Percentiles rank a stretch among this genome's conserved stretches.
Evolutionary conservation across 73 alveolate genomes (phyloP).

Genomic region (Tetrahymena thermophila): DNA sequence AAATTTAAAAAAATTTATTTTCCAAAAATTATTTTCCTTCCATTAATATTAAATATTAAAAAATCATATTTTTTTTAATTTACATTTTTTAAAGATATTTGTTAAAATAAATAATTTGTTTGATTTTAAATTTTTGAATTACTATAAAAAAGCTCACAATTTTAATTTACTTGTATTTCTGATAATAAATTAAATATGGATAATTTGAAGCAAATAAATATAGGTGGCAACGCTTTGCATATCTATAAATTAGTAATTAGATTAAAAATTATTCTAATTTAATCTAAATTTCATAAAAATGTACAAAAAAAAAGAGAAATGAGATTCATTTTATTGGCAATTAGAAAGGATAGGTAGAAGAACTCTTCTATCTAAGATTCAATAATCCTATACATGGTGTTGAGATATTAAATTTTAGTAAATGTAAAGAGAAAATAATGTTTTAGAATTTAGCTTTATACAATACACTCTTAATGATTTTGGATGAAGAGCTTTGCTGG

Average conservation of each 20-base stretch:
- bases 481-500: not conserved
- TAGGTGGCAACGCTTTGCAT: not conserved
- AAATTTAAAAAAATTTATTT: too few species aligned
- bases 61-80: too few species aligned
- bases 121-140: not conserved
- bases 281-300: not conserved
- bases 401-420: not conserved
- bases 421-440: not conserved
- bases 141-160: not conserved
- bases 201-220: not conserved
- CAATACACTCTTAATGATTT: not conserved
- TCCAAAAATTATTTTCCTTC: too few species aligned
- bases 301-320: not conserved
- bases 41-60: too few species aligned
- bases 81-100: too few species aligned
- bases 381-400: not conserved
- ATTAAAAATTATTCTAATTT: not conserved
- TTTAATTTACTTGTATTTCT: not conserved
- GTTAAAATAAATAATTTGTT: too few species aligned
- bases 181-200: not conserved
- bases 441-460: not conserved
- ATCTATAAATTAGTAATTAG: not conserved
- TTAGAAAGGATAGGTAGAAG: not conserved
- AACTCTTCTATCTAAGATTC: not conserved
- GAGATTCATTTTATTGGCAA: not conserved